Evolutionary conservation across 2,329 filamentous ascomycete genomes (phyloP), one percentile per base, ranked within the genome.

Genomic region (Aspergillus chevalieri): DNA sequence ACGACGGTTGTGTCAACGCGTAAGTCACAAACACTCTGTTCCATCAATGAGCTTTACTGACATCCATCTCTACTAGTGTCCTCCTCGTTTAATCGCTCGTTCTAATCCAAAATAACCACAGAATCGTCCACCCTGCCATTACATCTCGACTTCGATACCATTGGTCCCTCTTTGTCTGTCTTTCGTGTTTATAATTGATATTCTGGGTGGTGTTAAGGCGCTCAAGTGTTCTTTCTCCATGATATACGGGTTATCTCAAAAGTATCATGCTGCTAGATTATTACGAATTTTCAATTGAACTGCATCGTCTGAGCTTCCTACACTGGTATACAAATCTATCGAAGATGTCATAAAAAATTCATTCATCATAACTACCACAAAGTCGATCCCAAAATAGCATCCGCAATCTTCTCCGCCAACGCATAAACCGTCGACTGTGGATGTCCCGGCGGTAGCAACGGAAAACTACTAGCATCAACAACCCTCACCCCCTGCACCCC

Each of bases 1-100:
- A 82, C 55, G 82, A 84, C 60, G 81, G 81, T 30, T 83, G 80
- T 65, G 71, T 84, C 46, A 81, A 81, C 69, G 77, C 77, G 69
- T 75, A 62, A 60, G 69, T 69, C 21, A 44, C 17, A 17, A 38
- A 6, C 14, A 17, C 38, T 41, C 10, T 22, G 6, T 19, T 41
- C 7, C 26, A 4, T 6, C 4, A 4, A 41, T 41, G 15, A 41
- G 2, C 5, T 12, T 21, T 6, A 41, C 5, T 19, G 2, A 19
- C 5, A 19, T 19, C 19, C 10, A 22, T 21, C 15, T 41, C 19
- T 12, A 41, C 17, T 17, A 41, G 38, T 21, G 38, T 41, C 10
- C 38, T 41, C 19, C 38, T 41, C 3, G 38, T 41, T 41, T 41
- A 21, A 41, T 41, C 19, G 34, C 26, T 30, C 10, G 9, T 30